phyloP scores from a whole-genome alignment of 2,329 filamentous ascomycete species.

The Colletotrichum zoysiae region DNA sequence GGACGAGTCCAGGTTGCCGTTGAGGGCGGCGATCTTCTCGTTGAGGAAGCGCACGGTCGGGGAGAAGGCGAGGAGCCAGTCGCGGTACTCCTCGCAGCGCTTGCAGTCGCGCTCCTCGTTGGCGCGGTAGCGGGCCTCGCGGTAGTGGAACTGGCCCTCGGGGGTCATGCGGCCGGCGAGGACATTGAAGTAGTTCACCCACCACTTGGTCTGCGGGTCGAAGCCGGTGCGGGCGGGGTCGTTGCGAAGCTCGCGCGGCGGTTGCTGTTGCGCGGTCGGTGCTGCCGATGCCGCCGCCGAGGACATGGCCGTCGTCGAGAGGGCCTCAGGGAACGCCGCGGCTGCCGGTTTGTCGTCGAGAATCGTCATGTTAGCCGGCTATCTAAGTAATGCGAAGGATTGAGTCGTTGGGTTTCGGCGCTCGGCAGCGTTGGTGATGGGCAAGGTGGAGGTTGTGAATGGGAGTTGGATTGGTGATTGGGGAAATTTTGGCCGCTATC shows the following conservation, averaged over 20 bases:
- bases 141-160: constrained; percentile 80
- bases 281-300: constrained; percentile 31
- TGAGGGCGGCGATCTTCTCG: constrained; percentile 83
- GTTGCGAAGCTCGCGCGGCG: constrained; percentile 61
- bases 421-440: neutral
- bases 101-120: constrained; percentile 84
- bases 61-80: constrained; percentile 87
- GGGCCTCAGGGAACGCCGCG: constrained; percentile 19
- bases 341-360: neutral
- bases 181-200: constrained; percentile 89
- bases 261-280: constrained; percentile 25
- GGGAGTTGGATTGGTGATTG: constrained; percentile 1
- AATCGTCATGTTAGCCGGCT: constrained; percentile 13
- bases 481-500: constrained; percentile 41
- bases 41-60: constrained; percentile 89
- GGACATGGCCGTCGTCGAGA: constrained; percentile 33
- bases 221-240: constrained; percentile 73
- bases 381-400: neutral
- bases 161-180: constrained; percentile 78
- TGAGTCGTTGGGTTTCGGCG: constrained; percentile 11
- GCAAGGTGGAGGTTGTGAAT: constrained; percentile 1
- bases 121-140: constrained; percentile 78
- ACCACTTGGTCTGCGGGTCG: constrained; percentile 72
- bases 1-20: constrained; percentile 76
- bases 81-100: constrained; percentile 83